Evolutionary conservation across 345 rosid species (phyloP), one percentile per base, ranked within the genome.

Genomic region (Kernera saxatilis): DNA sequence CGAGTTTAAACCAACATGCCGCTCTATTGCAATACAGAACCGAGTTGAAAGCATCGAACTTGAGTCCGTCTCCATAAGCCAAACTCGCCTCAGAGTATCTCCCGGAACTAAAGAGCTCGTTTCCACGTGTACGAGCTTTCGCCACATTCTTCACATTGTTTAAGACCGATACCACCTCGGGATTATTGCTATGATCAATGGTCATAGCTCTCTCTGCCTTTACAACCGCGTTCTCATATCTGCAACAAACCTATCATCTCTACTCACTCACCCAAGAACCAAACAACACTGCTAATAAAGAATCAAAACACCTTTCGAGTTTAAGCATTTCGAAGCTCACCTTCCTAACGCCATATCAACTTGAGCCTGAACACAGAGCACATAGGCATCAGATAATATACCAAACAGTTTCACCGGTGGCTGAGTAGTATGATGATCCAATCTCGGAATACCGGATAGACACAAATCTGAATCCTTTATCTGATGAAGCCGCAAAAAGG

Each of bases 1-100:
- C 91, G 13, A 89, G 98, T 70, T 94, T 94, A 60, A 82, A 89
- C 99, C 97, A 91, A 74, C 98, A 94, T 27, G 91, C 90, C 12
- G 99, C 99, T 85, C 99, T 82, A 62, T 94, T 94, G 84, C 98
- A 94, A 70, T 86, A 91, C 25, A 94, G 87, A 83, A 94, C 89
- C 6, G 95, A 84, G 78, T 86, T 94, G 67, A 72, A 81, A 57
- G 76, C 84, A 78, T 91, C 89, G 56, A 80, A 68, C 69, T 73
- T 88, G 17, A 94, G 97, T 75, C 99, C 99, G 56, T 89, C 99
- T 25, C 90, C 97, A 44, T 91, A 94, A 44, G 97, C 98, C 22
- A 82, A 79, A 83, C 93, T 87, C 29, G 99, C 99, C 76, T 94
- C 98, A 0, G 88, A 77, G 27, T 79, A 89, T 70, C 89, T 87